These are phyloP conservation scores for Diaporthe helianthi DNA, from an alignment of 2,329 filamentous ascomycete species.

Conservation along the genomic window DNA sequence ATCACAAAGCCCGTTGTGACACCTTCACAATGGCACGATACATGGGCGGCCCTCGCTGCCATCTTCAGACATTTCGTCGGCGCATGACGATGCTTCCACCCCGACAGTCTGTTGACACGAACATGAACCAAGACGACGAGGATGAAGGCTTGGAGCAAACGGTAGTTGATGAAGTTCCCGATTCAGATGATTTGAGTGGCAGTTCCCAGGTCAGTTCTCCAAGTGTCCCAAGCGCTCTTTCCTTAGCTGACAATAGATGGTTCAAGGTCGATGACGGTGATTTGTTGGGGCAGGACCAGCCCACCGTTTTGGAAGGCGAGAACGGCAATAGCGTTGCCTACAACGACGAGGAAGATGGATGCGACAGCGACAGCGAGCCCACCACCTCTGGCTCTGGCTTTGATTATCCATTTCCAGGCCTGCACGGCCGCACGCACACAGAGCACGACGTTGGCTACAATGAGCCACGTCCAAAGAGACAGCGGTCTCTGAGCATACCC, in stretches of 20 bases:
- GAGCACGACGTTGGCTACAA: rapidly evolving
- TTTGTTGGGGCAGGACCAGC: neutral
- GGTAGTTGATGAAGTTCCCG: neutral
- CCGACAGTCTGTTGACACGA: no score
- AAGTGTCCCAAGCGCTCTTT: rapidly evolving
- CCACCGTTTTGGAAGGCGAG: neutral
- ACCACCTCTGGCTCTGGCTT: no score
- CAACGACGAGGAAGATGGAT: neutral
- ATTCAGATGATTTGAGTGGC: neutral
- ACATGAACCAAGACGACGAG: no score
- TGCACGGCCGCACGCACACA: no score
- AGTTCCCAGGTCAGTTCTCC: neutral
- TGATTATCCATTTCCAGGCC: neutral
- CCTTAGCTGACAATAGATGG: neutral
- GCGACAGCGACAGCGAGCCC: neutral
- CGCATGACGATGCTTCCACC: neutral
- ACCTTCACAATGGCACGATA: constrained; percentile 13
- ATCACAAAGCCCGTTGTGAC: neutral
- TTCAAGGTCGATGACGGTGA: neutral
- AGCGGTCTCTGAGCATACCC: neutral
- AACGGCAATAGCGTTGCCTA: neutral
- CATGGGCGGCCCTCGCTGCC: constrained; percentile 21
- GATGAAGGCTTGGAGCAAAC: neutral
- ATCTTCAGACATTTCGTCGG: neutral
- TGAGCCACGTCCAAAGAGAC: neutral